Base-by-base conservation (phyloP, 1,284 basidiomycete species). In the Cryptococcus sp. region DNA sequence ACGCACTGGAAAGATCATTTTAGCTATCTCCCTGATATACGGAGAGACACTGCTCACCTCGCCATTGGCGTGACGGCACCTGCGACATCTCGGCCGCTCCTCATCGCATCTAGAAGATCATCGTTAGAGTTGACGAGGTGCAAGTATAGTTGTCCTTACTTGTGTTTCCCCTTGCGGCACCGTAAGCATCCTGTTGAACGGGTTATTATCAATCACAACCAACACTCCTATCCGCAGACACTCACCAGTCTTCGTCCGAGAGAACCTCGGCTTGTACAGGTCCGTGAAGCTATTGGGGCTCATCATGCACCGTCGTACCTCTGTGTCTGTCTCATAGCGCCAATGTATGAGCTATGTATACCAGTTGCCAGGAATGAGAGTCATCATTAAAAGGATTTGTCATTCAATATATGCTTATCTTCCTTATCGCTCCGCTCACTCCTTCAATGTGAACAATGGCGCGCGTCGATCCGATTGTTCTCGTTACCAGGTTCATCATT, bases 101-200 rank as follows among this genome's bases (percentile, higher is more conserved):
- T 62, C 60, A 39, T 62, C 56, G 39, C 60, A 62, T 46, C 58
- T 59, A 47, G 39, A 38, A 16, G 3, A 15, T n/a, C 45, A 16
- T 23, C 4, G 25, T 11, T 19, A 16, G 39, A 45, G n/a, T 23
- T 20, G 16, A 41, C 17, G 25, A 22, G 13, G 3, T 46, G 17
- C 16, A 22, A 25, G 27, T 4, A 11, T 11, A 10, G 45, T 7
- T 2, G 3, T 1, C 40, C 58, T 43, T 38, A 60, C 58, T 60
- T 60, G 46, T 60, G 58, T 41, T 60, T 60, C 10, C 54, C 58
- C 40, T 51, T 60, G 25, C 58, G 41, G 41, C 58, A 60, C 27
- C 54, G 15, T 17, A 60, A 40, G 41, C 58, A 60, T 8, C 58
- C 58, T 60, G 22, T 38, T 15, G 3, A 13, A 13, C 27, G 17